A percentile compares a stretch with the other conserved stretches of the same genome.
Evolutionary conservation across 2,329 filamentous ascomycete species (phyloP).

Genomic region (Coleophoma cylindrospora): DNA sequence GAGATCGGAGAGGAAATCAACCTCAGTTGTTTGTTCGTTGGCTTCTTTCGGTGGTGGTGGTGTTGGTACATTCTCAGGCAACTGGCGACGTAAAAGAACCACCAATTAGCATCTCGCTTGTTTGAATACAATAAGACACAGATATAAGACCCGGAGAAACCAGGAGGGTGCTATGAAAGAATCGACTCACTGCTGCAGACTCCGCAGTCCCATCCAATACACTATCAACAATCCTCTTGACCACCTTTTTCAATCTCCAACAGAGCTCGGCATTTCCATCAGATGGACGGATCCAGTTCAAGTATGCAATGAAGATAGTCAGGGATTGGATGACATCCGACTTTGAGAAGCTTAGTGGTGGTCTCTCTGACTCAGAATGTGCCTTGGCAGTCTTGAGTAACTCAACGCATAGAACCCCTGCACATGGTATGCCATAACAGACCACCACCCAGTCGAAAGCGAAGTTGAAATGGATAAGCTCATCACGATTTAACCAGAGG

Average conservation of each 20-base stretch:
- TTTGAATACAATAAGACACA: no score
- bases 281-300: constrained; percentile 8
- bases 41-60: no score
- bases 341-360: constrained; percentile 1
- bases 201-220: constrained; percentile 4
- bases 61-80: no score
- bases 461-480: background rate
- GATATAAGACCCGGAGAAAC: no score
- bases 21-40: no score
- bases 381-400: background rate
- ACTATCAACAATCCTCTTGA: constrained; percentile 10
- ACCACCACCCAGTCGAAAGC: background rate
- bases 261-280: constrained; percentile 1
- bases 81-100: no score
- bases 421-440: background rate
- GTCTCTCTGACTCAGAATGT: background rate
- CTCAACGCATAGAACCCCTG: background rate
- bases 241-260: constrained; percentile 6
- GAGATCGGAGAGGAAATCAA: no score
- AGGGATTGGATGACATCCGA: constrained; percentile 6
- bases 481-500: background rate
- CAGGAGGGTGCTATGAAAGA: no score
- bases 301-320: constrained; percentile 6
- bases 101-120: no score
- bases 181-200: no score